Conservation (phyloP, 768 basidiomycete genomes). For the Filobasidium wieringae region DNA sequence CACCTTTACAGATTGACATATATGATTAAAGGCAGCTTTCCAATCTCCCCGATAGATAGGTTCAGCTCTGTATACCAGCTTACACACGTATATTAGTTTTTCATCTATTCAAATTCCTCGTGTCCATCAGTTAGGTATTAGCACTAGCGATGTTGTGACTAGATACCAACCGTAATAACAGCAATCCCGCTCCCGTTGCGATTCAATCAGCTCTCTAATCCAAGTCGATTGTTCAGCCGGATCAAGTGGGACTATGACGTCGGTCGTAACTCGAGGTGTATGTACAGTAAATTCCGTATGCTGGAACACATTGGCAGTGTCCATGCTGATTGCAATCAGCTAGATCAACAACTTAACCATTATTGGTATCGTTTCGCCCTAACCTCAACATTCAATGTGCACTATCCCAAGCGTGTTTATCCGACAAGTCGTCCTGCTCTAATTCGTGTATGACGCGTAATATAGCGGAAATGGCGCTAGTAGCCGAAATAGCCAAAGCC, state of each 20-base stretch:
- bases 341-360: no score
- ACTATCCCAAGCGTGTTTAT: no score
- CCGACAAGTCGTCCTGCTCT: no score
- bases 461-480: no score
- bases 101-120: background rate
- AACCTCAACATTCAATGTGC: no score
- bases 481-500: no score
- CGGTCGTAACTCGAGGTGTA: background rate
- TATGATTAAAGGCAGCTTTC: background rate
- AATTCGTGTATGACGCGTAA: no score
- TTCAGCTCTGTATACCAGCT: background rate
- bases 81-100: constrained; percentile 4
- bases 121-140: background rate
- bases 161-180: constrained; percentile 8
- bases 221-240: background rate
- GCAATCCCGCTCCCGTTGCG: background rate
- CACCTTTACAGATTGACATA: constrained; percentile 1
- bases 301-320: constrained; percentile 10
- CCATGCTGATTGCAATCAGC: constrained; percentile 16
- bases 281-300: constrained; percentile 5
- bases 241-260: background rate
- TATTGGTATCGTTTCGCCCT: no score
- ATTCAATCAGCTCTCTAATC: background rate
- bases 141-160: background rate
- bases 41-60: background rate